Percentiles rank a stretch among this genome's conserved stretches.
Conservation (phyloP, 371 early-diverging fungal genomes). For the Ordospora colligata region DNA sequence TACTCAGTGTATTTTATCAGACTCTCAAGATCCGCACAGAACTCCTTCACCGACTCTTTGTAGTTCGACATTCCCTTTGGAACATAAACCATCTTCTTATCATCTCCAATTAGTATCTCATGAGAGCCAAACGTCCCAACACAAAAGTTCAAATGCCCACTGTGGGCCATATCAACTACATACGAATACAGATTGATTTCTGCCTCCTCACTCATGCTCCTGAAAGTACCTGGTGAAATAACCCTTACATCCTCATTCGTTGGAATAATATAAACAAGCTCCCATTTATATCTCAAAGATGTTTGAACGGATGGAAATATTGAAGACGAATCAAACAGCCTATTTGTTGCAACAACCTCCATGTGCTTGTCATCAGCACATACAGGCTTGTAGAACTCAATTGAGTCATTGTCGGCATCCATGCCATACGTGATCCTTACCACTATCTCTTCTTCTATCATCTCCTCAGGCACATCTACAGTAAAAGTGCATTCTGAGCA, state of each 20-base stretch:
- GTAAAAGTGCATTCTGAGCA: not conserved
- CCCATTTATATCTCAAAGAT: slow-evolving; percentile 22
- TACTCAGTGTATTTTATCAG: slow-evolving; percentile 31
- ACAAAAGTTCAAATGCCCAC: slow-evolving; percentile 47
- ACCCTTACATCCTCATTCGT: slow-evolving; percentile 36
- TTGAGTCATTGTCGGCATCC: not conserved
- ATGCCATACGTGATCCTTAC: slow-evolving; percentile 28
- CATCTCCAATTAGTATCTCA: slow-evolving; percentile 32
- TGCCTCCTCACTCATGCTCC: slow-evolving; percentile 49
- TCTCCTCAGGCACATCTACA: slow-evolving; percentile 5
- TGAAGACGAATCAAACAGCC: not conserved
- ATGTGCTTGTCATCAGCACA: slow-evolving; percentile 35
- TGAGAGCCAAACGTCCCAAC: slow-evolving; percentile 46
- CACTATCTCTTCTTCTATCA: slow-evolving; percentile 3
- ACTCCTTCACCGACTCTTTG: slow-evolving; percentile 11
- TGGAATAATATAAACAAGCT: slow-evolving; percentile 57
- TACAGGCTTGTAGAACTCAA: slow-evolving; percentile 37
- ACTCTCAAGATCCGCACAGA: slow-evolving; percentile 31
- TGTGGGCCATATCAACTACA: slow-evolving; percentile 18
- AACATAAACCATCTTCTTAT: slow-evolving; percentile 22
- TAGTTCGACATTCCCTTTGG: slow-evolving; percentile 5
- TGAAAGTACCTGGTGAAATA: slow-evolving; percentile 50
- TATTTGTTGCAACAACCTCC: slow-evolving; percentile 29
- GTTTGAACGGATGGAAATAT: slow-evolving; percentile 39
- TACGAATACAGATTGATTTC: slow-evolving; percentile 49